Percentiles rank a stretch among this genome's conserved stretches.
Conservation (phyloP, 73 alveolate species). For the Blepharisma stoltei region DNA sequence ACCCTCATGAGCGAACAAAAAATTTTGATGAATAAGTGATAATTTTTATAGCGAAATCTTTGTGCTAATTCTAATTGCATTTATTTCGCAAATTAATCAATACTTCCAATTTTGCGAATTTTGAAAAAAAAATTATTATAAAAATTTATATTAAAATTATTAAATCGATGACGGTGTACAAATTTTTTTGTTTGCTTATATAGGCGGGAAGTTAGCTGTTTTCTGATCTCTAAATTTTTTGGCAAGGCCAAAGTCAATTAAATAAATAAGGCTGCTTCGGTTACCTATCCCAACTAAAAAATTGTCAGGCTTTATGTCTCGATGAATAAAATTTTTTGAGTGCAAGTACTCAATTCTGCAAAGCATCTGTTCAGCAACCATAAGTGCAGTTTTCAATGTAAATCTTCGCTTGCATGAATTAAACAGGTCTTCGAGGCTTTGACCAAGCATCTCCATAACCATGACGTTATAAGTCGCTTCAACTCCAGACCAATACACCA, state of each 20-base stretch:
- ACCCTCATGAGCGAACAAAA: too few species aligned
- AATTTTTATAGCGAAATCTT: too few species aligned
- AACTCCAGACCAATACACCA: conserved; percentile 68
- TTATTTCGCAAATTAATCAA: too few species aligned
- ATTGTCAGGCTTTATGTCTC: conserved; percentile 93
- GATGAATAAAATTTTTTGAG: conserved; percentile 67
- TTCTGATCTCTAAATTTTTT: conserved; percentile 63
- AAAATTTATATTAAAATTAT: too few species aligned
- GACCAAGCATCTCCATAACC: conserved; percentile 80
- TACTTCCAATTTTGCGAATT: too few species aligned
- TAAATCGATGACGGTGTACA: too few species aligned
- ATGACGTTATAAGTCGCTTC: conserved; percentile 74
- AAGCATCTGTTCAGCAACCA: conserved; percentile 80
- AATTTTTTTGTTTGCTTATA: too few species aligned
- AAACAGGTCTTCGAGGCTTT: conserved; percentile 74
- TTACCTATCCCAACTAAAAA: conserved; percentile 86
- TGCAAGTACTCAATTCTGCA: conserved; percentile 79
- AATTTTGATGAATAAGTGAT: too few species aligned
- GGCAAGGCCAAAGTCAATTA: conserved; percentile 84
- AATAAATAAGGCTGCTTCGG: conserved; percentile 55
- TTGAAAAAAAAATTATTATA: too few species aligned
- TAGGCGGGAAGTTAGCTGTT: too few species aligned
- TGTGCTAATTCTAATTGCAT: too few species aligned
- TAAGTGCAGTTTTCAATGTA: conserved; percentile 73
- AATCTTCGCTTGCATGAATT: conserved; percentile 63